These are phyloP conservation scores for Boletus sp. DNA, from an alignment of 768 basidiomycete genomes.

Conservation along the genomic window DNA sequence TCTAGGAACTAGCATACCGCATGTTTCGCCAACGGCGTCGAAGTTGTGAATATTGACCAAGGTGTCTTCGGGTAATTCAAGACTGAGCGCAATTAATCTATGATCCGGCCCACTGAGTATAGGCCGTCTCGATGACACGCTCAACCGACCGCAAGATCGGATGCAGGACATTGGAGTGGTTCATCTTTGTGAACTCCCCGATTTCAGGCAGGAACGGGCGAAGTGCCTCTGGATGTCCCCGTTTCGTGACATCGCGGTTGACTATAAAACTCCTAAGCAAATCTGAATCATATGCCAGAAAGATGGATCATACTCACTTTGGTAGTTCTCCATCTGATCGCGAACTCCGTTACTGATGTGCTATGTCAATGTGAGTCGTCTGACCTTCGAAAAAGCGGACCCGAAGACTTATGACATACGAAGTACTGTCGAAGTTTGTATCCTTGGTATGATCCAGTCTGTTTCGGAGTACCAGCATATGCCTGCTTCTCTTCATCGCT, in stretches of 20 bases:
- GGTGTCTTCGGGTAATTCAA: constrained; percentile 53
- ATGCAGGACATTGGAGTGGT: constrained; percentile 50
- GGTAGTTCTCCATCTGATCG: constrained; percentile 64
- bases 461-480: constrained; percentile 39
- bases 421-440: constrained; percentile 52
- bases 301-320: constrained; percentile 38
- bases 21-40: constrained; percentile 40
- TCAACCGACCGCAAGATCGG: constrained; percentile 40
- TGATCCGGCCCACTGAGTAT: neutral
- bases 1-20: constrained; percentile 28
- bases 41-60: constrained; percentile 48
- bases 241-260: constrained; percentile 45
- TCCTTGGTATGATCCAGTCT: constrained; percentile 47
- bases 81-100: constrained; percentile 48
- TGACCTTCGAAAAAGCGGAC: neutral
- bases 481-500: constrained; percentile 40
- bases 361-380: constrained; percentile 30
- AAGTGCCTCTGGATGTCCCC: constrained; percentile 46
- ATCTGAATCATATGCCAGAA: neutral
- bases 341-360: constrained; percentile 58
- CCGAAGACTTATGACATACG: constrained; percentile 28
- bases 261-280: constrained; percentile 32
- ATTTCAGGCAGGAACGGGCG: constrained; percentile 54
- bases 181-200: constrained; percentile 45
- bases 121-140: neutral